Evolutionary conservation across 345 rosid genomes (phyloP), one percentile per base, ranked within the genome.

Genomic region (Melastoma malabathricum): DNA sequence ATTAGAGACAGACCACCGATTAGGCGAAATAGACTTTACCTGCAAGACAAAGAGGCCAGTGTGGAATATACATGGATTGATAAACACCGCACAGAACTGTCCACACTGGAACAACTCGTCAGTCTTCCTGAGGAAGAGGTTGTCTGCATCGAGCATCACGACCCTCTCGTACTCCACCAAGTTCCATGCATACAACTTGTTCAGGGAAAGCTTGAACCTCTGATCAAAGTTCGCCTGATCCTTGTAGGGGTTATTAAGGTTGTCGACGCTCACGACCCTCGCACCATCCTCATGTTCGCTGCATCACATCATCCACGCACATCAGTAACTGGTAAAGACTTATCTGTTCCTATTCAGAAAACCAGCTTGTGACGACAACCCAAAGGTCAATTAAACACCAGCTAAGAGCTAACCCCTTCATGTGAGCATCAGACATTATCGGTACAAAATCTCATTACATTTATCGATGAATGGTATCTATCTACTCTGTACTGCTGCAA

Each of bases 61-160:
- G 56, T 92, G 97, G 81, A 92, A 88, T 65, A 92, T 78, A 64
- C 98, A 87, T 43, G 98, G 98, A 65, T 90, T 90, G 68, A 86
- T 90, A 65, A 90, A 90, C 51, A 72, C 93, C 0, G 96, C 96
- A 72, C 98, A 92, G 60, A 92, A 92, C 46, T 79, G 83, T 7
- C 96, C 98, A 50, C 98, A 92, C 50, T 79, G 94, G 75, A 92
- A 92, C 46, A 92, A 72, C 67, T 92, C 99, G 44, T 92, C 96
- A 0, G 95, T 25, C 44, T 82, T 87, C 47, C 63, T 63, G 38
- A 92, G 87, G 77, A 92, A 88, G 17, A 92, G 86, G 65, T 92
- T 92, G 64, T 92, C 97, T 1, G 77, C 77, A 43, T 92, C 98
- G 1, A 92, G 85, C 97, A 92, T 92, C 48, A 88, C 79, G 1